phyloP scores from a whole-genome alignment of 2,329 filamentous ascomycete species.

The Fusarium sulawesiense region DNA sequence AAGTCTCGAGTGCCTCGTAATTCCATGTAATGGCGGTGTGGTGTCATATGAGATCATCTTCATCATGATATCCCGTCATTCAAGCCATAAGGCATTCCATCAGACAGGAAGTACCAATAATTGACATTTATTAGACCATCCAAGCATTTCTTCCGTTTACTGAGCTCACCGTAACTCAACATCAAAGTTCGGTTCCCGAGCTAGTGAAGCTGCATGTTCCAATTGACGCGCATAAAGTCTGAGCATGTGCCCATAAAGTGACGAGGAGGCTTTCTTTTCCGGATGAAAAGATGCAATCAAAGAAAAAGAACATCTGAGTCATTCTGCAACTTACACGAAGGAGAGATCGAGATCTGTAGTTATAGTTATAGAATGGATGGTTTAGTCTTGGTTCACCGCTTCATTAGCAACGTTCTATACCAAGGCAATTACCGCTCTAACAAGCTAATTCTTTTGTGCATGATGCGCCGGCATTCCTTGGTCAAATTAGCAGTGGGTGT shows the following conservation, averaged over 20 bases:
- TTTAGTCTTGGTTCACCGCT: conserved; percentile 23
- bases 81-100: neutral
- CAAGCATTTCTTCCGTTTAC: neutral
- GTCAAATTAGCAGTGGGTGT: neutral
- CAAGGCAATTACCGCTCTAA: neutral
- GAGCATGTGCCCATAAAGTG: neutral
- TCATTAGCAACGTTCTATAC: neutral
- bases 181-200: neutral
- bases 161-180: neutral
- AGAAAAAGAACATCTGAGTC: neutral
- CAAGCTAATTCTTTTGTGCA: conserved; percentile 1
- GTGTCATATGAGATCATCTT: neutral
- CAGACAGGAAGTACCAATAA: neutral
- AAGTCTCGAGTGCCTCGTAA: neutral
- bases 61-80: neutral
- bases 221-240: neutral
- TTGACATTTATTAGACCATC: neutral
- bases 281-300: neutral
- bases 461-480: neutral
- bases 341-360: neutral
- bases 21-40: neutral
- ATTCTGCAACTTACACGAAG: neutral
- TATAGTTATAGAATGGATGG: neutral
- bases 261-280: neutral
- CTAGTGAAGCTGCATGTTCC: neutral